Conservation (phyloP, 2,329 filamentous ascomycete species). For the Coleophoma eucalyptorum region DNA sequence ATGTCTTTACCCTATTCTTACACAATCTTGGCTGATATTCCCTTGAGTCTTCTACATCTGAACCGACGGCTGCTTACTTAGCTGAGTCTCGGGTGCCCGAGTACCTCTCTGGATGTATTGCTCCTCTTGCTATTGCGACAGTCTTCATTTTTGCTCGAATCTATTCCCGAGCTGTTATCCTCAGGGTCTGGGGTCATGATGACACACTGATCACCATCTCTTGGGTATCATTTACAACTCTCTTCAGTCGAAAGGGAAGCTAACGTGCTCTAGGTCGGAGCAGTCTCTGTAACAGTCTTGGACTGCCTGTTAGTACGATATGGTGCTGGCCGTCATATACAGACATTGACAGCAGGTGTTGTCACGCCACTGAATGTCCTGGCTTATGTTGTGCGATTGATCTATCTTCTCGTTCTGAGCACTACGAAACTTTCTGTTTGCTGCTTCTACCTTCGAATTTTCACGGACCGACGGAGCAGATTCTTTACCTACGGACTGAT, state of each 20-base stretch:
- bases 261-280: neutral
- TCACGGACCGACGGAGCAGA: conserved; percentile 6
- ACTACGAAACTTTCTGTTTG: conserved; percentile 11
- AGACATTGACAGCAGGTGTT: neutral
- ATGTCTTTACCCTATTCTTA: no score
- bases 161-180: conserved; percentile 11
- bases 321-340: conserved; percentile 6
- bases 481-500: conserved; percentile 4
- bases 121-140: conserved; percentile 8
- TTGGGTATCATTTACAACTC: conserved; percentile 5
- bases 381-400: conserved; percentile 6
- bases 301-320: conserved; percentile 6
- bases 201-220: conserved; percentile 11
- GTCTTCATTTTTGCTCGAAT: conserved; percentile 12
- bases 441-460: conserved; percentile 10
- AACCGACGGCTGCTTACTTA: neutral
- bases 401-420: conserved; percentile 12
- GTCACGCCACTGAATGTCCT: conserved; percentile 6
- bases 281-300: conserved; percentile 4
- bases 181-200: conserved; percentile 9
- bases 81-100: conserved; percentile 6
- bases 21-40: no score
- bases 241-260: neutral
- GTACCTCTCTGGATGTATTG: conserved; percentile 9
- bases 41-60: neutral